These are phyloP conservation scores for Eucalyptus albens DNA, from an alignment of 345 rosid species.

Conservation along the genomic window DNA sequence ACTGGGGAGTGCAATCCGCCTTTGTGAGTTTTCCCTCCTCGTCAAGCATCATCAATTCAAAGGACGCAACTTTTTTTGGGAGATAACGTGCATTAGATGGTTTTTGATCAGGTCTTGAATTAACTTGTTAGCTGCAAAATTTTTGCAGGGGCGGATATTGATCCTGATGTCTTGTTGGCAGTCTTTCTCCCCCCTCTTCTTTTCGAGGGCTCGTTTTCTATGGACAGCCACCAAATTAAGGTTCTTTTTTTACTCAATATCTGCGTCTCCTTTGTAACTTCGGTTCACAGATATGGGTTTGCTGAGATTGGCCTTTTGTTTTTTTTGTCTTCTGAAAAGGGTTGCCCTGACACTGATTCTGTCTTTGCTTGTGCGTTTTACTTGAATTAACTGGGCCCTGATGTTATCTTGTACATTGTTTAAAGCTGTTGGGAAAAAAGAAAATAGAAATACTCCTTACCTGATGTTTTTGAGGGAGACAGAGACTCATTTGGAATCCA, in stretches of 20 bases:
- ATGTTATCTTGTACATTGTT: background rate
- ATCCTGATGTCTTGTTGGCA: slow-evolving; percentile 72
- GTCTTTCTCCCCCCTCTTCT: slow-evolving; percentile 89
- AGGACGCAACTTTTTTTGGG: background rate
- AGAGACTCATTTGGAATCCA: background rate
- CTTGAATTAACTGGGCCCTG: background rate
- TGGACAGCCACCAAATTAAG: slow-evolving; percentile 90
- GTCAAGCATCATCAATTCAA: background rate
- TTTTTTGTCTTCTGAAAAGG: background rate
- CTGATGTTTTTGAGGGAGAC: background rate
- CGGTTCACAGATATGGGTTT: background rate
- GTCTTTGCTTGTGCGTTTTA: background rate
- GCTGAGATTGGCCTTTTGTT: background rate
- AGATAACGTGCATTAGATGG: background rate
- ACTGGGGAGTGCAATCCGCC: slow-evolving; percentile 65
- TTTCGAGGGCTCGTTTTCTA: slow-evolving; percentile 80
- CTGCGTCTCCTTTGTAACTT: background rate
- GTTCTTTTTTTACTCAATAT: slow-evolving; percentile 12
- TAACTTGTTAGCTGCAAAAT: background rate
- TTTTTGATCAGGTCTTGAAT: background rate
- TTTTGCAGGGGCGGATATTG: slow-evolving; percentile 53
- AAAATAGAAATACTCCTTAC: background rate
- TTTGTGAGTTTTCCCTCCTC: slow-evolving; percentile 43
- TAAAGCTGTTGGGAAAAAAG: background rate
- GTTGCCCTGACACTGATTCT: background rate